Evolutionary conservation across 306 rosid genomes (phyloP), one percentile per base, ranked within the genome.

Genomic region (Rosa persica): DNA sequence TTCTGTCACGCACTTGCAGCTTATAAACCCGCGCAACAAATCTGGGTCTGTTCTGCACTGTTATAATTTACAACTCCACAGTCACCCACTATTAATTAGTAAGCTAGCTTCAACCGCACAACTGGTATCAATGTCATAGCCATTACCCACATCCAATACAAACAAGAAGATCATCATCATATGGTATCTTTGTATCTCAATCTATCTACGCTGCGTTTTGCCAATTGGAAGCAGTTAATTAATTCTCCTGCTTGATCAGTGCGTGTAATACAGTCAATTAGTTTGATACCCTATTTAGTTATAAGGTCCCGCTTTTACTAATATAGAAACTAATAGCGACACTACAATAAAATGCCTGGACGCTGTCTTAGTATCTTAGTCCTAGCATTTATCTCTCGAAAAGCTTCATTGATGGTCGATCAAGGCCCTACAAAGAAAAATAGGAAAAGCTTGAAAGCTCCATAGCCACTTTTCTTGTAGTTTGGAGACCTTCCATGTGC

Each of bases 401-500:
- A 30, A 72, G 30, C 17, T 42, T 10, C 72, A 4, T 10, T 20
- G 0, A n/a, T 42, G 36, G 34, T 36, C 34, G 16, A 48, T 9
- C 15, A 20, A 67, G 72, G 51, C 17, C 72, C 72, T 67, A 67
- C 72, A 67, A n/a, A 42, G 52, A 67, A 67, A 67, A 67, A 9
- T 39, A 12, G 36, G 51, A 5, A 42, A 67, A 67, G 72, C 72
- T 40, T 42, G 72, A 67, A 66, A 66, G 70, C 70, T 39, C 72
- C 72, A 67, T 11, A 8, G 30, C 49, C 51, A 67, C 49, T 39
- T 40, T 38, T 20, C 70, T 66, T 66, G 13, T 67, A 19, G 49
- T 20, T 40, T 67, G 30, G 72, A 49, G 47, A 65, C 70, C 70
- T 65, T 62, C 68, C 70, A 66, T 66, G 70, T 66, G 70, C 70